Evolutionary conservation across 441 rosid genomes (phyloP).

Genomic region (Mallotus repandus): DNA sequence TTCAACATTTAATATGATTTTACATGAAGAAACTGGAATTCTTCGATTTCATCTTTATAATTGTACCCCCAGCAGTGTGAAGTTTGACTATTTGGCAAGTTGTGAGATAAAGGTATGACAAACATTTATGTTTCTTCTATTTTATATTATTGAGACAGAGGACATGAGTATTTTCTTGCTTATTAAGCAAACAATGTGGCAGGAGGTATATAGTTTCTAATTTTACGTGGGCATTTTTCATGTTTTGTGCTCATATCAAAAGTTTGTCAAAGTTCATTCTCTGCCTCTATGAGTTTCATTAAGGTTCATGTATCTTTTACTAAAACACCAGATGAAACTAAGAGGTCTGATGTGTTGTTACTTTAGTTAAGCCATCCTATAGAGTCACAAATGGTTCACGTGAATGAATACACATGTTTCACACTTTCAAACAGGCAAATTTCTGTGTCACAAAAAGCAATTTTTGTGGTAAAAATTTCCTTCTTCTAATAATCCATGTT

Average conservation of each 20-base stretch:
- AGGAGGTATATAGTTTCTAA: neutral
- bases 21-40: constrained; percentile 72
- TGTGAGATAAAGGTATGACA: constrained; percentile 81
- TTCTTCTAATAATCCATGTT: neutral
- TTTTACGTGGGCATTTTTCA: neutral
- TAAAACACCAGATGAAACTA: neutral
- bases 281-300: neutral
- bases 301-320: neutral
- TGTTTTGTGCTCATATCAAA: neutral
- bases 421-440: neutral
- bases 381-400: neutral
- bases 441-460: too few species aligned
- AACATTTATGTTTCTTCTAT: constrained; percentile 4
- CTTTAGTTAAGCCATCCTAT: neutral
- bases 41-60: constrained; percentile 73
- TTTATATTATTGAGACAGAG: constrained; percentile 1
- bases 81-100: constrained; percentile 68
- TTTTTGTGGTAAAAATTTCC: neutral
- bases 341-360: neutral
- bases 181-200: neutral
- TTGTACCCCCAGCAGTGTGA: constrained; percentile 56
- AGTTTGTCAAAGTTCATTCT: neutral
- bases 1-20: constrained; percentile 86
- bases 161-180: neutral
- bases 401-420: neutral